Evolutionary conservation across 305 asterid species (phyloP).

Genomic region (Rubia peregrina): DNA sequence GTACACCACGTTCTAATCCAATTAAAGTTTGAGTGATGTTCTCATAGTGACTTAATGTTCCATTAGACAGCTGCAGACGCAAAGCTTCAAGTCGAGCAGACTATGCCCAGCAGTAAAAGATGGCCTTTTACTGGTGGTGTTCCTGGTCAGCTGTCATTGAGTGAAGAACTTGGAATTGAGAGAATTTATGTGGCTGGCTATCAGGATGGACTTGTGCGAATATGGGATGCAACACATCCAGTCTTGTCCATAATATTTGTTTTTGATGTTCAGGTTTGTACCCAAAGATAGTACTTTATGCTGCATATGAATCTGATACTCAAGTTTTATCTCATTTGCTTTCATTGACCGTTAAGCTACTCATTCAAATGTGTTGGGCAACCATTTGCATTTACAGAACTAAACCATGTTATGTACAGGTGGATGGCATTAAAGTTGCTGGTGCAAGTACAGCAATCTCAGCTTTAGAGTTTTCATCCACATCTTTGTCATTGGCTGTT

Average conservation of each 20-base stretch:
- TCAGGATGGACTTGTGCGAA: slow-evolving; percentile 79
- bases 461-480: slow-evolving; percentile 60
- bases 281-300: slow-evolving; percentile 17
- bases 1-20: background rate
- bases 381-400: slow-evolving; percentile 11
- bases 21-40: background rate
- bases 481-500: slow-evolving; percentile 57
- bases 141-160: slow-evolving; percentile 40
- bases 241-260: slow-evolving; percentile 55
- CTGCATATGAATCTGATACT: background rate
- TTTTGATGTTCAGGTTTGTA: slow-evolving; percentile 59
- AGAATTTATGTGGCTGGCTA: slow-evolving; percentile 82
- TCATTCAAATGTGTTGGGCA: slow-evolving; percentile 8
- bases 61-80: slow-evolving; percentile 56
- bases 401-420: slow-evolving; percentile 36
- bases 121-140: slow-evolving; percentile 89
- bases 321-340: background rate
- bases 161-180: slow-evolving; percentile 43
- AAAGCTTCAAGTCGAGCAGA: slow-evolving; percentile 32
- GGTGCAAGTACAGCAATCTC: slow-evolving; percentile 59
- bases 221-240: slow-evolving; percentile 89
- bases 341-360: slow-evolving; percentile 10
- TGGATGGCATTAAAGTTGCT: slow-evolving; percentile 42
- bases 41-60: slow-evolving; percentile 33
- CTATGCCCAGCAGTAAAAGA: slow-evolving; percentile 32